Conservation (phyloP, 2,329 filamentous ascomycete species). For the Shiraia bambusicola region DNA sequence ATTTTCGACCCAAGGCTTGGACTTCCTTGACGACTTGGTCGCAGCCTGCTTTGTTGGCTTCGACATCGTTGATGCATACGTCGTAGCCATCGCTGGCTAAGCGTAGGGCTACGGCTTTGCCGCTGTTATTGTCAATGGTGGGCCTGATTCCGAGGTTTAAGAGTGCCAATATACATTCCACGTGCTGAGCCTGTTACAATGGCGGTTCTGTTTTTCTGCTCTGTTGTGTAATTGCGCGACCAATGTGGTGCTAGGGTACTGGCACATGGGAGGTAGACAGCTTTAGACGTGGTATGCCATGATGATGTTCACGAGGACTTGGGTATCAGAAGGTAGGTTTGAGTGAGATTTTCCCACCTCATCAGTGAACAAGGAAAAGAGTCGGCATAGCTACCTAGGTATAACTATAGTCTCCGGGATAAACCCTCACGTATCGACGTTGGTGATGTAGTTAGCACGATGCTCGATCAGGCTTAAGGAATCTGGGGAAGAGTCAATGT, state of each 20-base stretch:
- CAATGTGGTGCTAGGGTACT: conserved; percentile 17
- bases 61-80: conserved; percentile 65
- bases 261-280: conserved; percentile 12
- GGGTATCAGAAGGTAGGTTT: neutral
- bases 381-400: too few relatives aligned
- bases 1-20: conserved; percentile 52
- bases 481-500: too few relatives aligned
- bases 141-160: neutral
- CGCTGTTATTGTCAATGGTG: conserved; percentile 44
- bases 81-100: conserved; percentile 67
- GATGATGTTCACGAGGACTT: conserved; percentile 4
- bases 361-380: too few relatives aligned
- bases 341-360: too few relatives aligned
- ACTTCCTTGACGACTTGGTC: conserved; percentile 59
- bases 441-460: too few relatives aligned
- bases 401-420: neutral
- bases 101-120: conserved; percentile 63
- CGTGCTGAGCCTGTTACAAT: conserved; percentile 44
- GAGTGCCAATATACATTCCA: conserved; percentile 34
- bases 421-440: neutral
- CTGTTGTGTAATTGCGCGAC: conserved; percentile 28
- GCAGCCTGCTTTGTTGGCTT: conserved; percentile 54
- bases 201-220: conserved; percentile 30
- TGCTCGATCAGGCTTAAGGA: too few relatives aligned
- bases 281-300: conserved; percentile 21